Conservation (phyloP, 1,284 basidiomycete genomes). For the Macrocystidia cucumis region DNA sequence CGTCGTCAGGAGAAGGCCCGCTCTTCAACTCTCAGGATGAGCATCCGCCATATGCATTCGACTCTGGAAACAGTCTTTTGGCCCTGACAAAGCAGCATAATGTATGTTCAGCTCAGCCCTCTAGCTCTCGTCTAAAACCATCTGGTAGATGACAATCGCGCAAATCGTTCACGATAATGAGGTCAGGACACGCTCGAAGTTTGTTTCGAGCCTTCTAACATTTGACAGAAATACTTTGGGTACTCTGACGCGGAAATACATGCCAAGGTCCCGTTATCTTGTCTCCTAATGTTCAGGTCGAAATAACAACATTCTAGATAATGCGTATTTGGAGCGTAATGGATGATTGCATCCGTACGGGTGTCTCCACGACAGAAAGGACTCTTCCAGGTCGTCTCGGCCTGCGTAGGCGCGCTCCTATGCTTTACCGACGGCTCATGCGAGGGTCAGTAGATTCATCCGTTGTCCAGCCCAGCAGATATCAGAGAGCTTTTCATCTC, state of each 20-base stretch:
- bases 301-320: conserved; percentile 33
- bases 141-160: conserved; percentile 76
- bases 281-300: conserved; percentile 5
- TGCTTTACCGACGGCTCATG: conserved; percentile 84
- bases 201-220: conserved; percentile 1
- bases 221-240: conserved; percentile 53
- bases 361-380: conserved; percentile 74
- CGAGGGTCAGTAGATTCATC: conserved; percentile 61
- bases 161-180: conserved; percentile 97
- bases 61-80: conserved; percentile 73
- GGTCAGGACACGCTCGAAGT: too few species aligned
- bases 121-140: neutral
- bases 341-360: conserved; percentile 89
- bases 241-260: conserved; percentile 73
- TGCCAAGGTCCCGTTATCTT: conserved; percentile 42
- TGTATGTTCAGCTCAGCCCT: conserved; percentile 34
- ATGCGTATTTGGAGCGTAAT: conserved; percentile 86
- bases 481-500: conserved; percentile 6
- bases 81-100: conserved; percentile 80
- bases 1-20: neutral
- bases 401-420: conserved; percentile 75
- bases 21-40: conserved; percentile 14
- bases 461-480: conserved; percentile 4
- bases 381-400: conserved; percentile 82
- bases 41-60: conserved; percentile 73